Percentiles rank a stretch among this genome's conserved stretches.
Conservation (phyloP, 345 rosid genomes). For the Populus nigra region DNA sequence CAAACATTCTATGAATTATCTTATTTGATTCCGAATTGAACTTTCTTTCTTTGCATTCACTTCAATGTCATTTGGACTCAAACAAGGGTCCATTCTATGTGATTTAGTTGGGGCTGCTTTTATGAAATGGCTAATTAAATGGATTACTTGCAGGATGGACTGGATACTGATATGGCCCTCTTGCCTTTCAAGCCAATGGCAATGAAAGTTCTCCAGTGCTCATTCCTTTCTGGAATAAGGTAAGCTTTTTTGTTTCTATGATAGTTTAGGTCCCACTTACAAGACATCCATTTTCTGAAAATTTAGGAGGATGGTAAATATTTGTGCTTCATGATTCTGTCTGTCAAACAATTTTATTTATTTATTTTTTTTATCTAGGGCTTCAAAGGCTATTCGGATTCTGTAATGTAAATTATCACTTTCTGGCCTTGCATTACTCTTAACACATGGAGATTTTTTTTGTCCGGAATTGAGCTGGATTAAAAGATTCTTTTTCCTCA, state of each 20-base stretch:
- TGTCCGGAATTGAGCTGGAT: too few relatives aligned
- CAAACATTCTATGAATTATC: background rate
- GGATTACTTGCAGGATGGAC: conserved; percentile 50
- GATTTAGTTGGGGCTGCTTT: conserved; percentile 8
- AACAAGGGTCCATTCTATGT: background rate
- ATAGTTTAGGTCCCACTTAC: background rate
- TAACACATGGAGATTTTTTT: too few relatives aligned
- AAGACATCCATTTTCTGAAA: background rate
- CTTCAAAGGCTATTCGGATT: background rate
- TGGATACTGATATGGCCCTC: conserved; percentile 58
- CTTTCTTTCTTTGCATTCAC: background rate
- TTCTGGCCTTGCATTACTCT: too few relatives aligned
- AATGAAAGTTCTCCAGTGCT: conserved; percentile 83
- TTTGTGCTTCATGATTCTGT: background rate
- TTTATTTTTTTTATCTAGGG: background rate
- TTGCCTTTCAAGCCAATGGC: conserved; percentile 66
- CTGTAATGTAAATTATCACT: too few relatives aligned
- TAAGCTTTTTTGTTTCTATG: conserved; percentile 15
- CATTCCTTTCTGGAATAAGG: conserved; percentile 78
- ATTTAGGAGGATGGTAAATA: conserved; percentile 8
- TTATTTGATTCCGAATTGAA: background rate
- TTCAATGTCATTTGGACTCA: background rate
- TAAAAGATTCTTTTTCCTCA: too few relatives aligned
- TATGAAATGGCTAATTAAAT: conserved; percentile 9
- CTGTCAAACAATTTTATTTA: background rate